Percentiles rank a stretch among this genome's conserved stretches.
Evolutionary conservation across 352 stramenopile species (phyloP).

Genomic region (Phytophthora rubi): DNA sequence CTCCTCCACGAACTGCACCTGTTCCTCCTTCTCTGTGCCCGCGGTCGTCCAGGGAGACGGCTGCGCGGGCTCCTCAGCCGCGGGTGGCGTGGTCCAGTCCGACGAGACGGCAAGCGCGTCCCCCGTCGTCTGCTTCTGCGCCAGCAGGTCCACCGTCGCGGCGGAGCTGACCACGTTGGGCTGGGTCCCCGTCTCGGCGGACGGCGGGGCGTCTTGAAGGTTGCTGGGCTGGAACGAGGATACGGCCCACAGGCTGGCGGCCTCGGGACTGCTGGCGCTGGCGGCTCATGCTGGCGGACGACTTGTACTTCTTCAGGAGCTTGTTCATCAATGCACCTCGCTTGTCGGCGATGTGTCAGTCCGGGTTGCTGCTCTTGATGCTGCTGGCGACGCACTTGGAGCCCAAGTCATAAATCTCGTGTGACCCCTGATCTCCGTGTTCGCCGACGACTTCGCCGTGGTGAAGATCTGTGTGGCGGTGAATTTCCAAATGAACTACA

Average conservation of each 20-base stretch:
- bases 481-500: no score
- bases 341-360: slow-evolving; percentile 78
- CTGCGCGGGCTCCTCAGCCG: slow-evolving; percentile 14
- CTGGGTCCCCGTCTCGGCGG: slow-evolving; percentile 36
- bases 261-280: slow-evolving; percentile 20
- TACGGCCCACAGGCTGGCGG: slow-evolving; percentile 45
- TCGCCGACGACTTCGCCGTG: no score
- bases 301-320: slow-evolving; percentile 76
- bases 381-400: slow-evolving; percentile 64
- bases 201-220: slow-evolving; percentile 34
- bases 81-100: slow-evolving; percentile 20
- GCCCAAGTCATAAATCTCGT: slow-evolving; percentile 47
- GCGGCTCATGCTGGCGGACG: slow-evolving; percentile 42
- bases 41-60: slow-evolving; percentile 26
- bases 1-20: slow-evolving; percentile 13
- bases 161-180: slow-evolving; percentile 38
- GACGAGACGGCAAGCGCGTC: slow-evolving; percentile 6
- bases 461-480: no score
- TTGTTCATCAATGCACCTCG: slow-evolving; percentile 68
- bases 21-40: slow-evolving; percentile 11
- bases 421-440: no score
- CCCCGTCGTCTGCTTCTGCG: slow-evolving; percentile 18
- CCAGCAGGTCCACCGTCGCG: slow-evolving; percentile 34
- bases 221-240: slow-evolving; percentile 51
- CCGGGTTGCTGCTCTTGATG: slow-evolving; percentile 70